Base-by-base conservation (phyloP, 1,139 yeast species). In the Suhomyces guaymorum region DNA sequence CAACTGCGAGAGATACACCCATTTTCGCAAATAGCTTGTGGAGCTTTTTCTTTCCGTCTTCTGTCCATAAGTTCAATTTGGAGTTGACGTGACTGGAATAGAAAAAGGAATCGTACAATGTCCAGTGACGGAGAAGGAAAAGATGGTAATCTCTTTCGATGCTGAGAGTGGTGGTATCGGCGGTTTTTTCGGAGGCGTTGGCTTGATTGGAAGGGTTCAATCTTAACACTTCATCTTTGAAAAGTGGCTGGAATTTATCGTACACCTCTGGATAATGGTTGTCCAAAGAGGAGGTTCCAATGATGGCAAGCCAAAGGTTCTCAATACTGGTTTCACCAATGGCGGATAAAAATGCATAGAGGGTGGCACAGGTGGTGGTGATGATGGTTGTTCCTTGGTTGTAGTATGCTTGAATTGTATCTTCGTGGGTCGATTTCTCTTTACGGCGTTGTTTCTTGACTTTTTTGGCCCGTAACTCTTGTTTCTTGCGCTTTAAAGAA, bases 21-120 rank as follows among this genome's bases (percentile, higher is more conserved):
- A 94, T 92, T 48, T 85, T 80, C 2, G 98, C 98, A 63, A 94
- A 85, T 74, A 94, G 72, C 51, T 89, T 89, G 55, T 90, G 95
- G 32, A 94, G 66, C 47, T 82, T 76, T 55, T 87, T 88, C 48
- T 82, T 78, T 4, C 98, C 98, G 39, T 86, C 94, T 52, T 87
- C 96, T 15, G 94, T 84, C 92, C 96, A 94, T 28, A 92, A 64
- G 41, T 82, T 81, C 41, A 92, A 67, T 55, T 89, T 87, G 15
- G 97, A 84, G 49, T 90, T 88, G 26, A 92, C 89, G 54, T 83
- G 92, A 43, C 89, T 82, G 16, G 96, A 88, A 57, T 89, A 94
- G 53, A 80, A 78, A 63, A 94, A 89, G 39, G 97, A 75, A 47
- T 92, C 95, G 59, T 92, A 92, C 15, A 94, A 64, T 4, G 96